Percentiles rank a stretch among this genome's conserved stretches.
Conservation (phyloP, 2,329 filamentous ascomycete species). For the Chrysoporthe deuterocubensis region DNA sequence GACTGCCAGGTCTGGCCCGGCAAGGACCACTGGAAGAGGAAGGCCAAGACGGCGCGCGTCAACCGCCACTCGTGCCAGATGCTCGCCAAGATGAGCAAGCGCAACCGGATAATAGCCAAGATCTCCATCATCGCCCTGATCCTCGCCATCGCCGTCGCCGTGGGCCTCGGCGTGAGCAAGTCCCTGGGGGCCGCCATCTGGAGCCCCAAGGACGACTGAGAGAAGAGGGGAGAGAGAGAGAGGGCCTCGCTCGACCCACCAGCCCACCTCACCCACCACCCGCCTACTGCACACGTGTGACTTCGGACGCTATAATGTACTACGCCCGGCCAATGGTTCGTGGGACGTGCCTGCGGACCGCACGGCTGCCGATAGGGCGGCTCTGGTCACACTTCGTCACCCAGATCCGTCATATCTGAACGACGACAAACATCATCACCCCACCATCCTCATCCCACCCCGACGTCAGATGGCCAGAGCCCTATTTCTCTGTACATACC, state of each 20-base stretch:
- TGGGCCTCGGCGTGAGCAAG: constrained; percentile 66
- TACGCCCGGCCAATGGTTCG: not conserved
- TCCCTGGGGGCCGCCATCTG: constrained; percentile 63
- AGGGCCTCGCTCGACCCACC: too few species aligned
- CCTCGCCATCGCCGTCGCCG: constrained; percentile 56
- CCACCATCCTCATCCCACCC: not conserved
- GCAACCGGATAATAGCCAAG: constrained; percentile 59
- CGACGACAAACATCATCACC: not conserved
- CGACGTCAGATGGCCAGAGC: constrained; percentile 19
- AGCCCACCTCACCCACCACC: too few species aligned
- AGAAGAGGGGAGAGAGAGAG: too few species aligned
- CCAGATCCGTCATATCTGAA: not conserved
- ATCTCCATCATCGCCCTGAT: constrained; percentile 48
- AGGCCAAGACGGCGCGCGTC: constrained; percentile 60
- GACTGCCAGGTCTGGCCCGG: constrained; percentile 64
- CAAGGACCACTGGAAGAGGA: constrained; percentile 62
- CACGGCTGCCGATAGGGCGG: not conserved
- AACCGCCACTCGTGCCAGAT: constrained; percentile 56
- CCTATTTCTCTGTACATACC: constrained; percentile 24
- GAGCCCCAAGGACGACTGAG: constrained; percentile 43
- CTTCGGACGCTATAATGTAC: constrained; percentile 6
- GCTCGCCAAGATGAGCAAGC: constrained; percentile 57
- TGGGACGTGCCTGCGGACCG: not conserved
- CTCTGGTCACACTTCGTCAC: not conserved
- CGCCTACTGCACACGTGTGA: not conserved